These are phyloP conservation scores for Ceratobasidium sp. DNA, from an alignment of 1,284 basidiomycete species.

Conservation along the genomic window DNA sequence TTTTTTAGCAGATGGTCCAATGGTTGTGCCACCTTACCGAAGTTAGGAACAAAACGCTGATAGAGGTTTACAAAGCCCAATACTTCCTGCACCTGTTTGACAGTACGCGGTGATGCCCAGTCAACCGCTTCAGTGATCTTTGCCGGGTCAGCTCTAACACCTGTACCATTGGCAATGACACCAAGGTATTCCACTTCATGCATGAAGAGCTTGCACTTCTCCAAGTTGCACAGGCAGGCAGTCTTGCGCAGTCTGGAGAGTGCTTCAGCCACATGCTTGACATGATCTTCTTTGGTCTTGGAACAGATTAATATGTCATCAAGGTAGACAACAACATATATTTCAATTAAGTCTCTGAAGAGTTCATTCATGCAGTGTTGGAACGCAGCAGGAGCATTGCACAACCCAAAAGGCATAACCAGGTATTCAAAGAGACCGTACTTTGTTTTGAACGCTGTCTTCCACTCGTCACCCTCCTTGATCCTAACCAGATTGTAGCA, in stretches of 20 bases:
- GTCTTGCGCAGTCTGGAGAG: slow-evolving; percentile 5
- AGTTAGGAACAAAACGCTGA: slow-evolving; percentile 54
- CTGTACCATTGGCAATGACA: slow-evolving; percentile 46
- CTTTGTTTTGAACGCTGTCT: slow-evolving; percentile 49
- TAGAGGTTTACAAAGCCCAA: slow-evolving; percentile 57
- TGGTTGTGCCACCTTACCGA: slow-evolving; percentile 50
- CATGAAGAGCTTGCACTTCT: slow-evolving; percentile 55
- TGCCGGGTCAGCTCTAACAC: neutral
- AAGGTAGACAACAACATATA: slow-evolving; percentile 46
- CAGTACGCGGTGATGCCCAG: slow-evolving; percentile 53
- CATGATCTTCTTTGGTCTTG: neutral
- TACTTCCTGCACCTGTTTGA: slow-evolving; percentile 53
- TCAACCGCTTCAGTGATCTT: slow-evolving; percentile 53
- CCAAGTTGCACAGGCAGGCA: slow-evolving; percentile 47
- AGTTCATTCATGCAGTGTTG: slow-evolving; percentile 48
- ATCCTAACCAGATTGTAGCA: slow-evolving; percentile 49
- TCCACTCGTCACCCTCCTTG: slow-evolving; percentile 44
- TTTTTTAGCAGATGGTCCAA: slow-evolving; percentile 51
- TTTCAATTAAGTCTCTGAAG: slow-evolving; percentile 46
- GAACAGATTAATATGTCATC: slow-evolving; percentile 45
- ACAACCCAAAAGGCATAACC: neutral
- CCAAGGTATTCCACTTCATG: slow-evolving; percentile 51
- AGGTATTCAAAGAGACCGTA: slow-evolving; percentile 10
- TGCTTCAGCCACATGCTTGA: neutral
- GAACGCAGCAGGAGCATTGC: slow-evolving; percentile 30